Evolutionary conservation across 768 basidiomycete genomes (phyloP), one percentile per base, ranked within the genome.

Genomic region (Calocybe cyanea): DNA sequence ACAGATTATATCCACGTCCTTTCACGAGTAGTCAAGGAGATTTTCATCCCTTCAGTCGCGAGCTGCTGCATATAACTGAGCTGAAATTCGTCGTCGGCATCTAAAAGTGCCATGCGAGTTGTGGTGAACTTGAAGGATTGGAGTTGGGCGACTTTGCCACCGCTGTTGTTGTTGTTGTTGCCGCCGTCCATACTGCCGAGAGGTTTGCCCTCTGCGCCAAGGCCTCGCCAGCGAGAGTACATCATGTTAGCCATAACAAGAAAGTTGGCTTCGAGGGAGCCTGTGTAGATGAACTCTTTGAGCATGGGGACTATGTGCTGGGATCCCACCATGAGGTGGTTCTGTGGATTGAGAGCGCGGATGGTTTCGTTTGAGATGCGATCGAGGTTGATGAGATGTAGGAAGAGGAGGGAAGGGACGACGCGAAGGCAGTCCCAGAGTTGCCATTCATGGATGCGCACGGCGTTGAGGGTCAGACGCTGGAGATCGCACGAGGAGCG

Each of bases 391-490:
- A 42, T 41, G n/a, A 57, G 38, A 11, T 45, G 41, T 14, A 57
- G 37, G 20, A 41, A 37, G 2, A 39, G 23, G 19, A 54, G 53
- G 14, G 48, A 52, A 2, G 51, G 51, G 19, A 46, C 17, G 15
- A 45, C 53, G 15, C 39, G 35, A 9, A 57, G 51, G 25, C 53
- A 55, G n/a, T 50, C 51, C 49, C 48, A 51, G 9, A 55, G 48
- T 24, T 51, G 38, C 44, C 49, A 51, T 37, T 57, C 51, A 5
- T 43, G 46, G 18, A 51, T 46, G 31, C 56, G 48, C 11, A 52
- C 50, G 35, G 48, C 48, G 20, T 54, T 50, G 7, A 57, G 53
- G 8, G 53, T 33, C 19, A 57, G 53, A 32, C 38, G 45, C 13
- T 45, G 34, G 18, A 55, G 48, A 9, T 32, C 30, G 28, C 48